phyloP scores from a whole-genome alignment of 768 basidiomycete species.

The Leccinum ochraceum region DNA sequence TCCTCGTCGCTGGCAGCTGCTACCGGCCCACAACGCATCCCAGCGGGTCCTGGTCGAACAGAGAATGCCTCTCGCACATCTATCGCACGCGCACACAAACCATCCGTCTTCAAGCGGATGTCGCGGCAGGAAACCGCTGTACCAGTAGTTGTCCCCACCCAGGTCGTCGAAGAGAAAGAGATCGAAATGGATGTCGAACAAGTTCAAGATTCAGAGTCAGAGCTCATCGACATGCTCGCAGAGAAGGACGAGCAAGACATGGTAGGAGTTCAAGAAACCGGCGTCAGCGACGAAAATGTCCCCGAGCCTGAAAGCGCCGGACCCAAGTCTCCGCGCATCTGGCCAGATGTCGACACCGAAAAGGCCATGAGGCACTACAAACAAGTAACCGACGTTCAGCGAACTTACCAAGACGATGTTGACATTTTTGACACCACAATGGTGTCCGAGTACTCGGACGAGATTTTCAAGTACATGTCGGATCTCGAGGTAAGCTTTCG shows the following conservation, averaged over 20 bases:
- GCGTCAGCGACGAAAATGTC: conserved; percentile 49
- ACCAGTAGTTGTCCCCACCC: conserved; percentile 42
- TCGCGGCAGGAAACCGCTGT: conserved; percentile 43
- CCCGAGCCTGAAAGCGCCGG: conserved; percentile 38
- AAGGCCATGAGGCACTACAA: conserved; percentile 56
- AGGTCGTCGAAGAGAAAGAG: conserved; percentile 47
- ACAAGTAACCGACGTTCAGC: conserved; percentile 66
- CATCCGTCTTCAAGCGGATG: conserved; percentile 42
- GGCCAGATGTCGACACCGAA: conserved; percentile 75
- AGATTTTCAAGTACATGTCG: conserved; percentile 96
- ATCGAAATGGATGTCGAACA: conserved; percentile 67
- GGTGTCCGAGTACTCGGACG: conserved; percentile 99
- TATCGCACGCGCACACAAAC: conserved; percentile 27
- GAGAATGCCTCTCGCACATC: conserved; percentile 42
- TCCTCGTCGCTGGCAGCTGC: conserved; percentile 66
- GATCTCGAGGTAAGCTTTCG: conserved; percentile 75
- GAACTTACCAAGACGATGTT: conserved; percentile 65
- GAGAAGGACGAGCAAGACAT: conserved; percentile 67
- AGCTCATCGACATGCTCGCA: conserved; percentile 39
- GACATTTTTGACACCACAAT: conserved; percentile 81
- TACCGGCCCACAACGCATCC: conserved; percentile 66
- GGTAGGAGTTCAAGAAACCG: conserved; percentile 47
- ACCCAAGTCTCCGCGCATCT: conserved; percentile 51
- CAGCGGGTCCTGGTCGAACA: conserved; percentile 59
- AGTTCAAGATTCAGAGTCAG: conserved; percentile 38